Evolutionary conservation across 108 stramenopile species (phyloP).

Genomic region (Nannochloropsis oceanica): DNA sequence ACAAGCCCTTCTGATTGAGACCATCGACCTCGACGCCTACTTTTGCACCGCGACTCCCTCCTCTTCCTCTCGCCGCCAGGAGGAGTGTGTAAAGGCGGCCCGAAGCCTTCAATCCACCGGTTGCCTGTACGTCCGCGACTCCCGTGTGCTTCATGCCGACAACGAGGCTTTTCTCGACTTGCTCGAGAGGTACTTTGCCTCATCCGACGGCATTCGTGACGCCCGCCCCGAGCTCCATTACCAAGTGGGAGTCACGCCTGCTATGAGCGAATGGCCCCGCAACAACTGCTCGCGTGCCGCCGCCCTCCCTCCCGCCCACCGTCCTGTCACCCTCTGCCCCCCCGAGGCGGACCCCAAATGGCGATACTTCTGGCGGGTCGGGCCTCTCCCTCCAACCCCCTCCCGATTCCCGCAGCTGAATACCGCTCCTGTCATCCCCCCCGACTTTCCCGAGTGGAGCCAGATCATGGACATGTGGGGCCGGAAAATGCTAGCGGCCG

Average conservation of each 20-base stretch:
- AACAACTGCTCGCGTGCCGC: constrained; percentile 29
- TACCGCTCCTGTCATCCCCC: constrained; percentile 37
- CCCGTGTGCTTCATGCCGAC: constrained; percentile 30
- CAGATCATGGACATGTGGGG: constrained; percentile 42
- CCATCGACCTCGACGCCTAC: constrained; percentile 1
- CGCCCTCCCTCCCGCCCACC: constrained; percentile 14
- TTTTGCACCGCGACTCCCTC: not conserved
- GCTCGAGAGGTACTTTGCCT: constrained; percentile 42
- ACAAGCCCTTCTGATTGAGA: not conserved
- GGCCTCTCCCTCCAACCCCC: constrained; percentile 20
- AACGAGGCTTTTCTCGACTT: constrained; percentile 37
- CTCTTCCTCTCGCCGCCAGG: not conserved
- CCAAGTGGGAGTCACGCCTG: constrained; percentile 39
- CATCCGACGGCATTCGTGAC: constrained; percentile 30
- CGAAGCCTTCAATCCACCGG: constrained; percentile 11
- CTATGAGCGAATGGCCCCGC: constrained; percentile 25
- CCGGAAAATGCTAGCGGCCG: constrained; percentile 8
- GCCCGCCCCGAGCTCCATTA: constrained; percentile 31
- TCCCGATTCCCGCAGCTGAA: constrained; percentile 36
- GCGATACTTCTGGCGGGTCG: constrained; percentile 49
- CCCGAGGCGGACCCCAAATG: constrained; percentile 46
- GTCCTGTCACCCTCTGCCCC: constrained; percentile 38
- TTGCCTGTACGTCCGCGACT: constrained; percentile 36
- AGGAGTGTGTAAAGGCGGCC: constrained; percentile 5
- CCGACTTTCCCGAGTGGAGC: constrained; percentile 36